phyloP scores from a whole-genome alignment of 148 eudicot species.

The Rhododendron ferrugineum region DNA sequence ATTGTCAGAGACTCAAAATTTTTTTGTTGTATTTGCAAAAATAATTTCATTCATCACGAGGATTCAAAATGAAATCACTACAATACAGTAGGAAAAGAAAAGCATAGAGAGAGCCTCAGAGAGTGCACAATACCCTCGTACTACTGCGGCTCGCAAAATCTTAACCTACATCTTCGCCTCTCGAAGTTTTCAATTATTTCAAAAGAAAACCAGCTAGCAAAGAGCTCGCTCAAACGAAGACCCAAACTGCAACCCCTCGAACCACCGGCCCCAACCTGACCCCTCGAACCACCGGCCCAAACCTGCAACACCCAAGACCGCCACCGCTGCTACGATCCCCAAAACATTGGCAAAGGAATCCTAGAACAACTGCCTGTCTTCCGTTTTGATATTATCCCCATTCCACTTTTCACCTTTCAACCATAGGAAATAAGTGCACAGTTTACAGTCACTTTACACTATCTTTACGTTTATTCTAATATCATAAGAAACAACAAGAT shows the following conservation, averaged over 20 bases:
- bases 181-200: background rate
- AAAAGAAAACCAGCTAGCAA: background rate
- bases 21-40: too few species aligned
- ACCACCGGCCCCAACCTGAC: too few species aligned
- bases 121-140: background rate
- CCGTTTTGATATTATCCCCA: background rate
- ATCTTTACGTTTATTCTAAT: background rate
- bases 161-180: background rate
- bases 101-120: background rate
- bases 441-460: background rate
- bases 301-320: too few species aligned
- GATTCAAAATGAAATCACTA: background rate
- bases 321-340: background rate
- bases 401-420: background rate
- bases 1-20: background rate
- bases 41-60: background rate
- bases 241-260: too few species aligned
- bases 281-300: too few species aligned
- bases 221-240: background rate
- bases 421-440: background rate
- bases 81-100: background rate
- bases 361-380: background rate
- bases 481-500: background rate
- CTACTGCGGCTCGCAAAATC: background rate
- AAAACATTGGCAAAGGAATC: background rate